These are phyloP conservation scores for Tulasnella sp. DNA, from an alignment of 768 basidiomycete genomes.

Conservation along the genomic window DNA sequence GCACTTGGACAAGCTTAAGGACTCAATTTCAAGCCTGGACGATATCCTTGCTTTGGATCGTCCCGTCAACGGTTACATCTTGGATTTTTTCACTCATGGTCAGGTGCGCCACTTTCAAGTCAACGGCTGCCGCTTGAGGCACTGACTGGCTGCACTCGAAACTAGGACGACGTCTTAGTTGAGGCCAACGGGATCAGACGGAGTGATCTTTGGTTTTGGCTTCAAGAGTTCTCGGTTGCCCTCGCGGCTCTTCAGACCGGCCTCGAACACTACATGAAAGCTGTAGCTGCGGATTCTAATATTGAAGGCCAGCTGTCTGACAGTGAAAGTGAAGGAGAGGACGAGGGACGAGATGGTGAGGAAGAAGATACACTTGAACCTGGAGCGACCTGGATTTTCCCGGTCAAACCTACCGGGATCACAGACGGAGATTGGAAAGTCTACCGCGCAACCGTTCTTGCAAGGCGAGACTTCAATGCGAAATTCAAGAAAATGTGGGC, in stretches of 20 bases:
- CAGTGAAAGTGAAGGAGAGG: too few relatives aligned
- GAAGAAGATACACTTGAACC: not conserved
- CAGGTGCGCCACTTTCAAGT: slow-evolving; percentile 36
- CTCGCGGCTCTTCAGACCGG: slow-evolving; percentile 48
- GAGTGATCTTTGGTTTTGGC: slow-evolving; percentile 59
- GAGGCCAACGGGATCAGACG: slow-evolving; percentile 34
- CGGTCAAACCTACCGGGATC: slow-evolving; percentile 30
- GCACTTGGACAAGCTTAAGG: slow-evolving; percentile 51
- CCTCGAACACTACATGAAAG: slow-evolving; percentile 48
- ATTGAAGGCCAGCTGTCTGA: slow-evolving; percentile 33
- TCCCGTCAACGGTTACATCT: slow-evolving; percentile 54
- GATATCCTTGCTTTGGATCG: not conserved
- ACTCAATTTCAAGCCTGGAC: slow-evolving; percentile 56
- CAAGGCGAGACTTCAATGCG: slow-evolving; percentile 49
- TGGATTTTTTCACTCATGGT: slow-evolving; percentile 68
- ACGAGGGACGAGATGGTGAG: slow-evolving; percentile 30
- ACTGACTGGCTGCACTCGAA: not conserved
- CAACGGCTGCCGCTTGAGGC: slow-evolving; percentile 9
- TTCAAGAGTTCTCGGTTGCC: slow-evolving; percentile 55
- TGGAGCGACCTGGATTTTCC: not conserved
- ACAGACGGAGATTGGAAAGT: slow-evolving; percentile 52
- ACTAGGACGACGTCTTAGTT: not conserved
- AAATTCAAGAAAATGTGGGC: slow-evolving; percentile 68
- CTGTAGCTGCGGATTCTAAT: slow-evolving; percentile 30
- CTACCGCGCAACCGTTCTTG: slow-evolving; percentile 46